Evolutionary conservation across 2,329 filamentous ascomycete species (phyloP).

Genomic region (Aspergillaceae sp.): DNA sequence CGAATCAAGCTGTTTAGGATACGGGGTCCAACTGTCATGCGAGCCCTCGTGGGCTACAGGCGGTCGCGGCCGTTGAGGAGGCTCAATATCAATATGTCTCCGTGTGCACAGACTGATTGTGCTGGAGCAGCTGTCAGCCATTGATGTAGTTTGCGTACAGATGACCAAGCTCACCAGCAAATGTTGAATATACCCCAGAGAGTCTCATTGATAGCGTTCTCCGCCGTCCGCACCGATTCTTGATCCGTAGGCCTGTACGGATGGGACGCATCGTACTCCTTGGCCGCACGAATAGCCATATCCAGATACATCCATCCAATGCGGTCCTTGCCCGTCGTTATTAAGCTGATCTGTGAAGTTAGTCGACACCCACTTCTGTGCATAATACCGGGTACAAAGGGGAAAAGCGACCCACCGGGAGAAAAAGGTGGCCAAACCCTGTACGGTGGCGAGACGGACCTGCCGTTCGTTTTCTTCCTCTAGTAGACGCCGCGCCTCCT

Average conservation of each 20-base stretch:
- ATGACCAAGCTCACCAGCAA: constrained; percentile 5
- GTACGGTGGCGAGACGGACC: constrained; percentile 18
- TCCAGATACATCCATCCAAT: constrained; percentile 20
- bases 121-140: constrained; percentile 2
- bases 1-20: constrained; percentile 12
- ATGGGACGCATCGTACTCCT: constrained; percentile 12
- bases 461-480: constrained; percentile 17
- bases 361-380: background rate
- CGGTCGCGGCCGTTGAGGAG: constrained; percentile 7
- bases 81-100: constrained; percentile 12
- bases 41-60: constrained; percentile 6
- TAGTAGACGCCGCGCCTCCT: constrained; percentile 21
- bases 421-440: constrained; percentile 18
- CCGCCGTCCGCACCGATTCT: constrained; percentile 4
- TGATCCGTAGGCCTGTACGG: constrained; percentile 7
- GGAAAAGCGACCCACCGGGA: constrained; percentile 8
- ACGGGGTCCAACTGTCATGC: constrained; percentile 16
- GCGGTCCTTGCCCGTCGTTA: constrained; percentile 23
- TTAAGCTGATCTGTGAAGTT: constrained; percentile 8
- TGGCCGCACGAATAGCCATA: constrained; percentile 14
- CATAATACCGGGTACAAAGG: no score
- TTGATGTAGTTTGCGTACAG: background rate
- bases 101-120: constrained; percentile 12
- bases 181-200: constrained; percentile 15
- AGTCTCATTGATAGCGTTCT: constrained; percentile 10